Evolutionary conservation across 2,329 filamentous ascomycete species (phyloP), one percentile per base, ranked within the genome.

Genomic region (Didymella pomorum): DNA sequence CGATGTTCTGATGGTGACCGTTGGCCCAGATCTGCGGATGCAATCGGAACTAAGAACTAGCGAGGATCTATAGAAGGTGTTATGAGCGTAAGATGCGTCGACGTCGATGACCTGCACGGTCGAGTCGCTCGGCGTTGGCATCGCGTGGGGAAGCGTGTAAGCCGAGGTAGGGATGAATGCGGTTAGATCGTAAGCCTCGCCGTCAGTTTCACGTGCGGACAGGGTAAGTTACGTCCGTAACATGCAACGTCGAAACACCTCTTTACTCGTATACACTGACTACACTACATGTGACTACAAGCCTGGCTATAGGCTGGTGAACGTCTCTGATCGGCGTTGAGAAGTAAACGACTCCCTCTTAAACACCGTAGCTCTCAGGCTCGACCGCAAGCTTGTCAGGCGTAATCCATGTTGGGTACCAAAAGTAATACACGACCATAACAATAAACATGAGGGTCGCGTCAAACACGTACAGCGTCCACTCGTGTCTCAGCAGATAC

Each of bases 391-490:
- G 16, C 31, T 35, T 35, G 7, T n/a, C 31, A 11, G 31, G 31
- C 31, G 31, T 35, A 16, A 35, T 35, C 31, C 31, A 35, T 16
- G 31, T 35, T n/a, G 31, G 31, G 14, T 35, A 35, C 31, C 31
- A n/a, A 16, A 35, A 35, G 31, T 35, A 35, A 35, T 35, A 35
- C 31, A 35, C 31, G 16, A 35, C 31, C 31, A 35, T 35, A 6
- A 35, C 31, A 8, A 35, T 16, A 8, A n/a, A 35, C 31, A 35
- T 35, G 4, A 35, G 31, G 18, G 31, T 35, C 31, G 78, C 77
- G 71, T 82, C 80, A 50, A 82, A 79, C 29, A 79, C 65, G 61
- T 82, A 81, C 6, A 80, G 44, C 39, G 69, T 80, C n/a, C 71
- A 67, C 71, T 83, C 81, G 26, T 76, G 71, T 14, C 58, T 60